Evolutionary conservation across 2,329 filamentous ascomycete species (phyloP), one percentile per base, ranked within the genome.

Genomic region (Diaporthe sp.): DNA sequence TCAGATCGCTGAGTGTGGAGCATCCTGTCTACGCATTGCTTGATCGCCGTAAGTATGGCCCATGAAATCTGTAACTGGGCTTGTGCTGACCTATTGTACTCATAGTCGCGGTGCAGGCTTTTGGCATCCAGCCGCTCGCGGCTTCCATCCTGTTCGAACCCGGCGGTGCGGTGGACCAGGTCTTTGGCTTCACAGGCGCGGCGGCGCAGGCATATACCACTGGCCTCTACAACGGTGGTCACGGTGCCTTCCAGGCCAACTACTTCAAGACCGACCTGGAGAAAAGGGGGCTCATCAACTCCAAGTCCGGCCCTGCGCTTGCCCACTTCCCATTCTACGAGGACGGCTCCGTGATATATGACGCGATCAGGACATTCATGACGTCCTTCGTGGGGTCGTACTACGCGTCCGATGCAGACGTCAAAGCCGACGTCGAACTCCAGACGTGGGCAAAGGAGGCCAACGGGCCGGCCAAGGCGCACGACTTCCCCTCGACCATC

Each of bases 381-480:
- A 79, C 78, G 13, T 73, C 82, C 3, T 86, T 87, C 74, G 81
- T 88, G n/a, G 79, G 85, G 53, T 84, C 86, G 0, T 88, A 87
- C 80, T 89, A 89, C 79, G 4, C 75, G 2, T 78, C 77, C 39
- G 80, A 85, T 62, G 67, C 71, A 1, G 80, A 79, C 9, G 76
- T 88, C 13, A 70, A 73, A 1, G 71, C 74, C 5, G 87, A 89
- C 77, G 31, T 61, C 0, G 87, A 89, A 75, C 78, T 89, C 1
- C 83, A 86, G 73, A 81, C 81, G n/a, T 89, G 87, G 87, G 81
- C 86, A 39, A 60, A 70, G 2, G 87, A 89, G 80, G 84, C 84
- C 34, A 83, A 80, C 67, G 80, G 79, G 2, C 75, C 78, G 1
- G 86, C 86, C 0, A 68, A 82, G 73, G 82, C 82, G 1, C 79